Evolutionary conservation across 306 rosid genomes (phyloP).

Genomic region (Dryas octopetala): DNA sequence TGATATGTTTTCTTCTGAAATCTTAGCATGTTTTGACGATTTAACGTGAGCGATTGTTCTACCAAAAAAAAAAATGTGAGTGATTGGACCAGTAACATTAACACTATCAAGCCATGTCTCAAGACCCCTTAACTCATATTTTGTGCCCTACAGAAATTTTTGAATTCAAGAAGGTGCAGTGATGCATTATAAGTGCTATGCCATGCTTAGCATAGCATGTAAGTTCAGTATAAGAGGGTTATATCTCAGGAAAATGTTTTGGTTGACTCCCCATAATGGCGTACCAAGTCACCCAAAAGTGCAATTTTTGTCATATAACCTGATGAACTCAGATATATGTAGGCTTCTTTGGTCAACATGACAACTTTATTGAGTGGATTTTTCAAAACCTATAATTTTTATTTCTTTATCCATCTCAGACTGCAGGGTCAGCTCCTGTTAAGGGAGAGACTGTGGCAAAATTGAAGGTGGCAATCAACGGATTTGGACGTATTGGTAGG

Average conservation of each 20-base stretch:
- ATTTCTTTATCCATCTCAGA: slow-evolving; percentile 35
- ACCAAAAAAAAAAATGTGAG: background rate
- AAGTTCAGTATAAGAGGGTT: background rate
- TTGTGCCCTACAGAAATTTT: background rate
- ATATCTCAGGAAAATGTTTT: background rate
- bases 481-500: slow-evolving; percentile 96
- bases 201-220: background rate
- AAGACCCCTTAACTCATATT: background rate
- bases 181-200: background rate
- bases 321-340: too few species aligned
- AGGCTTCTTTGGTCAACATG: too few species aligned
- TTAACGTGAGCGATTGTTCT: background rate
- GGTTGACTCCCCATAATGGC: background rate
- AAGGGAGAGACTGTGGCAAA: slow-evolving; percentile 88
- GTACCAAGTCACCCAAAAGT: background rate
- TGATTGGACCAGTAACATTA: background rate
- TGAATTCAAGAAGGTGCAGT: background rate
- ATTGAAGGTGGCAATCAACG: slow-evolving; percentile 96
- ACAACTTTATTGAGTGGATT: too few species aligned
- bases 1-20: background rate
- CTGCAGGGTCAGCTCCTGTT: slow-evolving; percentile 51
- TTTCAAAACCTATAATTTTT: background rate
- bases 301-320: background rate
- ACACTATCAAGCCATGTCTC: background rate
- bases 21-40: background rate